phyloP scores from a whole-genome alignment of 208 protist species.

The Leishmania amazonensis region DNA sequence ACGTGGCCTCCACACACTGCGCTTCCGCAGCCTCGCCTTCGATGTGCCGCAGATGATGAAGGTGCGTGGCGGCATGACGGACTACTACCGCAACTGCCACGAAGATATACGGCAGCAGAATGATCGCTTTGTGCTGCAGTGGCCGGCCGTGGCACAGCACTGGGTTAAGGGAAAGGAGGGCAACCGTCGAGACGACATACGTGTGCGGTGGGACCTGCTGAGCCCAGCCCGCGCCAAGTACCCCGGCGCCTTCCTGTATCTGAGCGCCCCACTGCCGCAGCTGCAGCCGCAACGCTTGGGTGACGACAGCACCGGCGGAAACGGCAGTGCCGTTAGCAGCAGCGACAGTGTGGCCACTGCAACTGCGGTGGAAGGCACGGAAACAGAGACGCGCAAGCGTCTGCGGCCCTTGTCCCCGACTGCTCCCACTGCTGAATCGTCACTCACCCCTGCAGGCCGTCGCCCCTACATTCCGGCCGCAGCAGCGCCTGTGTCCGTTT shows the following conservation, averaged over 20 bases:
- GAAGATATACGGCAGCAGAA: conserved; percentile 77
- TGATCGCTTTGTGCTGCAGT: conserved; percentile 65
- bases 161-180: conserved; percentile 78
- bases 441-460: neutral
- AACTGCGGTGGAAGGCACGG: neutral
- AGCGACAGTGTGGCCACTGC: neutral
- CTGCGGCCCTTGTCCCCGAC: conserved; percentile 10
- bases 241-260: conserved; percentile 59
- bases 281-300: conserved; percentile 41
- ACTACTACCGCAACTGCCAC: conserved; percentile 81
- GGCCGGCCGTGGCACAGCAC: conserved; percentile 70
- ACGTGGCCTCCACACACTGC: conserved; percentile 70
- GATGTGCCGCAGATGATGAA: conserved; percentile 86
- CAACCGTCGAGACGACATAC: conserved; percentile 73
- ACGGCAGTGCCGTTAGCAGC: neutral
- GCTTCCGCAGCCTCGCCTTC: conserved; percentile 84
- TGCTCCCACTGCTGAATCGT: neutral
- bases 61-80: conserved; percentile 81
- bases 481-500: neutral
- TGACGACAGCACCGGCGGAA: conserved; percentile 2
- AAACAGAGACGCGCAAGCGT: conserved; percentile 15
- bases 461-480: neutral
- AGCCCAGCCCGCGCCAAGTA: conserved; percentile 52
- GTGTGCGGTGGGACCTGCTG: conserved; percentile 75
- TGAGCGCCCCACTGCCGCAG: conserved; percentile 46